A percentile compares a stretch with the other conserved stretches of the same genome.
phyloP scores from a whole-genome alignment of 1,284 basidiomycete species.

The Tilletia horrida region DNA sequence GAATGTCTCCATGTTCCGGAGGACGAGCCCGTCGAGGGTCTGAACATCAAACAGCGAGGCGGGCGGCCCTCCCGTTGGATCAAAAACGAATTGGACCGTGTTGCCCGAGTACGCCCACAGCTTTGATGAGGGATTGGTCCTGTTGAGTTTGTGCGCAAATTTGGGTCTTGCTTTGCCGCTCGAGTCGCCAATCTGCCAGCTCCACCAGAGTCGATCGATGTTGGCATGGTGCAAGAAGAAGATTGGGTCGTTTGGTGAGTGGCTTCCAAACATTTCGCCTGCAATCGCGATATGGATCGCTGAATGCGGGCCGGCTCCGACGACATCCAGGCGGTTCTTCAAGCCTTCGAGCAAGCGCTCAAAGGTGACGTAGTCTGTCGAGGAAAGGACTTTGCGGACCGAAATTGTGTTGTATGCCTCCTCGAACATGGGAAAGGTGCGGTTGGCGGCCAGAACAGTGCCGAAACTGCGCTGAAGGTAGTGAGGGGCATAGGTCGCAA shows the following conservation, averaged over 20 bases:
- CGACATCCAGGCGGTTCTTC: neutral
- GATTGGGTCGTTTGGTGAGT: conserved; percentile 9
- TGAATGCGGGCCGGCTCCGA: neutral
- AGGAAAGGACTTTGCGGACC: neutral
- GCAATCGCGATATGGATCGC: neutral
- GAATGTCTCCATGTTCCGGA: conserved; percentile 12
- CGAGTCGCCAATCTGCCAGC: conserved; percentile 19
- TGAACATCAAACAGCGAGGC: conserved; percentile 6
- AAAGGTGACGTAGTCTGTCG: neutral
- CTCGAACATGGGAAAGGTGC: conserved; percentile 6
- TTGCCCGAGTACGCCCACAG: conserved; percentile 4
- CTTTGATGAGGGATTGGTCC: neutral
- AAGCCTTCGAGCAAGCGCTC: neutral
- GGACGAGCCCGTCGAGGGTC: neutral
- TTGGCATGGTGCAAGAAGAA: conserved; percentile 27
- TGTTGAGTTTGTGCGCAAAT: neutral
- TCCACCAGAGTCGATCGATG: conserved; percentile 26
- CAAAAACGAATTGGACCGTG: neutral
- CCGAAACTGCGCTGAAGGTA: conserved; percentile 7
- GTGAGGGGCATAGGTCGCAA: neutral
- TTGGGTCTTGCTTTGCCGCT: neutral
- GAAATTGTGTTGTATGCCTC: neutral
- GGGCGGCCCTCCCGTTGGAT: conserved; percentile 1
- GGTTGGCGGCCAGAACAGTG: neutral
- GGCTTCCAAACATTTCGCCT: neutral